Base-by-base conservation (phyloP, 73 alveolate species). In the Breviolum minutum region DNA sequence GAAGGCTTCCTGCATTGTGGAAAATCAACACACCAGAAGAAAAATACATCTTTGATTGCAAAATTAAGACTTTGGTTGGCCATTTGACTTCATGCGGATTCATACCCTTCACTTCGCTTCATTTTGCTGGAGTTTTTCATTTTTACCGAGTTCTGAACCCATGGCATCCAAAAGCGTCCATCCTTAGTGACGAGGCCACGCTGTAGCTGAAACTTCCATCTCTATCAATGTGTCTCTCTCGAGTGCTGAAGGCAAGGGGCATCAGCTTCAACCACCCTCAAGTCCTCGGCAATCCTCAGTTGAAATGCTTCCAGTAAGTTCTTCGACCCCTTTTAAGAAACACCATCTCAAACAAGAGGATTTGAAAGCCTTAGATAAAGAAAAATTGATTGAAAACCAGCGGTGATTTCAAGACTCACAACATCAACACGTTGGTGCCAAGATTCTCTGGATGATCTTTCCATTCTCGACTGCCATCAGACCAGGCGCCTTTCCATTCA, bases 151-250 rank as follows among this genome's bases (percentile, higher is more conserved):
- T 29, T 19, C 27, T 63, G 66, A 54, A 27, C 97, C 97, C 97
- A 94, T 0, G 99, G 99, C 99, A 94, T 94, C 94, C 91, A 94
- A 66, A 94, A 94, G 27, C 99, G 99, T 5, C 99, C 99, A 79
- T 94, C 99, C 91, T 94, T 54, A 48, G 54, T 40, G 3, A 40
- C 54, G 54, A 40, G n/a, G n/a, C 29, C 0, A 24, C 77, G 24
- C 24, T 68, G 17, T 1, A 29, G 64, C 66, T 80, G 88, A 40
- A 8, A 7, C 26, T 2, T 24, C 89, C 8, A 77, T n/a, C 32
- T 7, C 69, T 40, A 40, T n/a, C 30, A 17, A 40, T 14, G 3
- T 8, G 6, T 22, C 32, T 19, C 82, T 20, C 9, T 9, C 60
- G 60, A 11, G 19, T 5, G 30, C 90, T 92, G 66, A 92, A 79